A percentile compares a stretch with the other conserved stretches of the same genome.
phyloP scores from a whole-genome alignment of 192 early-diverging fungal genomes.

The Podila horticola region DNA sequence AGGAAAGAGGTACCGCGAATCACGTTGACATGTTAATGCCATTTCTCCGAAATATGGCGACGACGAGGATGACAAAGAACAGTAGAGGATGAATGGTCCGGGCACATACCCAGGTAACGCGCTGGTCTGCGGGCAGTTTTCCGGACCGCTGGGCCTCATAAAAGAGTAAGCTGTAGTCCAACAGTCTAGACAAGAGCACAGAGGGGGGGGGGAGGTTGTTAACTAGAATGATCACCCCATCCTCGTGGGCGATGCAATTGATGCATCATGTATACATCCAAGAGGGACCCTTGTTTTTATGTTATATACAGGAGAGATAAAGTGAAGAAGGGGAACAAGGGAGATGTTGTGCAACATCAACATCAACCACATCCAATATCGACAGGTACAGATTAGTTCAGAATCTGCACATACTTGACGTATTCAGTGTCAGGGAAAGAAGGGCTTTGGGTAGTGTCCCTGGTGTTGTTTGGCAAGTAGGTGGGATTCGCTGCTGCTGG shows the following conservation, averaged over 20 bases:
- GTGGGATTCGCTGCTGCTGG: neutral
- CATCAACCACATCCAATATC: too few relatives aligned
- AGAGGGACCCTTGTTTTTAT: neutral
- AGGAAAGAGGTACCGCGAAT: neutral
- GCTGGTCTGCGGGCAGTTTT: conserved; percentile 57
- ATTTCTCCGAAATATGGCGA: neutral
- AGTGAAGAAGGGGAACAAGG: neutral
- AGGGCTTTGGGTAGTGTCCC: conserved; percentile 9
- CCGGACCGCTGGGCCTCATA: conserved; percentile 68
- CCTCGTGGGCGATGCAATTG: neutral
- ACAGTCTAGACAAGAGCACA: conserved; percentile 22
- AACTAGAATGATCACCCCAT: neutral
- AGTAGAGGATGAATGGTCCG: neutral
- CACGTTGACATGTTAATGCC: neutral
- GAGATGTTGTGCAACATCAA: too few relatives aligned
- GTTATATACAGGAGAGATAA: neutral
- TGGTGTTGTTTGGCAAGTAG: neutral
- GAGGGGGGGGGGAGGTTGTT: neutral
- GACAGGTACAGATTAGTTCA: neutral
- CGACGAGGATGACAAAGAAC: neutral
- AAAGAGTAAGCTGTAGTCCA: conserved; percentile 61
- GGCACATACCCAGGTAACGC: conserved; percentile 58
- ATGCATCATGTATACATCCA: neutral
- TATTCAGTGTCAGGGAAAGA: conserved; percentile 47
- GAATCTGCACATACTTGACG: conserved; percentile 28